Base-by-base conservation (phyloP, 2,329 filamentous ascomycete genomes). In the Bipolaris zeicola region DNA sequence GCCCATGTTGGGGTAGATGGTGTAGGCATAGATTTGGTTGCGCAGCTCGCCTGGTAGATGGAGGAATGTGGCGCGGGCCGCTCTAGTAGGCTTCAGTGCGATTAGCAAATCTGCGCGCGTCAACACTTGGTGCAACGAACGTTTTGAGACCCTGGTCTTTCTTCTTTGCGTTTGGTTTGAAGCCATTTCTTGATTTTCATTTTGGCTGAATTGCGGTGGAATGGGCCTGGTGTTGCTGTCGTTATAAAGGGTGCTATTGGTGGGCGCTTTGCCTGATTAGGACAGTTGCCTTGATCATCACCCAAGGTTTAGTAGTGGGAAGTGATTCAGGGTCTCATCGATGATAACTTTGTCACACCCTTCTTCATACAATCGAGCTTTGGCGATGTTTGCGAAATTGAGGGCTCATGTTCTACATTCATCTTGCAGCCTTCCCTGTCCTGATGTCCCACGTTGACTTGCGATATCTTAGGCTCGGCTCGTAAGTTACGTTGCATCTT, bases 31-130 rank as follows among this genome's bases (percentile, higher is more conserved):
- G 14, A 70, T 68, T 8, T 53, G 41, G 37, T 65, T 68, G 46
- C 67, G 66, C 16, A 69, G 42, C 49, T 70, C 67, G 36, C 65
- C 66, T 16, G 67, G 66, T 16, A 70, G 60, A 10, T 52, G 44
- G 2, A 69, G 44, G 38, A 70, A 57, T 11, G 43, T 33, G 10
- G 36, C 26, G n/a, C 22, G 11, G 14, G 36, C 26, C 13, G 16
- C 22, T 18, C 14, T 33, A 10, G 47, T 33, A 10, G 47, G 16
- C 53, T 55, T 31, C 41, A 26, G 37, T 16, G 31, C 22, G 20
- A 39, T 55, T 38, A 55, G 53, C n/a, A 18, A 18, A 13, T 16
- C 10, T 34, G 18, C 10, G n/a, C 10, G 22, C 3, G 38, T 33
- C 6, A 6, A 18, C 20, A n/a, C 20, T 26, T 8, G 34, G 20